These are phyloP conservation scores for Cynanchum wilfordii DNA, from an alignment of 257 asterid species.

Conservation along the genomic window DNA sequence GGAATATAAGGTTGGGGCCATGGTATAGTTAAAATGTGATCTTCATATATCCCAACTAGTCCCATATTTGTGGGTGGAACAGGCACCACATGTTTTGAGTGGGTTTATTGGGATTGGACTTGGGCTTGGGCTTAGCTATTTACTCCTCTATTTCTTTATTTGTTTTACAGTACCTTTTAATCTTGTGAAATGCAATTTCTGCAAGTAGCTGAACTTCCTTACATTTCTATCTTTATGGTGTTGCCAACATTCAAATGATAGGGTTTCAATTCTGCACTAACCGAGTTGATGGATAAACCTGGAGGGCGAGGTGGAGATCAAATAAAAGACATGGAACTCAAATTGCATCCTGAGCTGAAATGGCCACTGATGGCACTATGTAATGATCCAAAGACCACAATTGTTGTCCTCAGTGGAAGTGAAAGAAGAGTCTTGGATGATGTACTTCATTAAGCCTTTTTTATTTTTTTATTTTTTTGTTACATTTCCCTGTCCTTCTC, in stretches of 20 bases:
- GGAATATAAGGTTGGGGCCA: not conserved
- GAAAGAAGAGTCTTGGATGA: slow-evolving; percentile 67
- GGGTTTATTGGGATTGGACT: not conserved
- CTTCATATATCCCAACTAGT: not conserved
- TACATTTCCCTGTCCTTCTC: not conserved
- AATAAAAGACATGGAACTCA: slow-evolving; percentile 91
- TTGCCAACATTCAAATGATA: slow-evolving; percentile 18
- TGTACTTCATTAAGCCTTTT: slow-evolving; percentile 29
- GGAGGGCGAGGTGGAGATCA: slow-evolving; percentile 91
- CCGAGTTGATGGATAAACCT: slow-evolving; percentile 69
- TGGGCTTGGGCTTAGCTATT: not conserved
- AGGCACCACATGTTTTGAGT: not conserved
- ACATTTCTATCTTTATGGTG: no score
- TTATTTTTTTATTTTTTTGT: not conserved
- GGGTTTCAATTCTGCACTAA: slow-evolving; percentile 90
- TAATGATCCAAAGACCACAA: slow-evolving; percentile 74
- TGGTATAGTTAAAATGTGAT: not conserved
- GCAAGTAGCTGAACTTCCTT: not conserved
- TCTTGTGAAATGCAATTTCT: not conserved
- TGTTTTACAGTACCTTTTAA: not conserved
- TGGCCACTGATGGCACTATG: slow-evolving; percentile 62
- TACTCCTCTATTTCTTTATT: not conserved
- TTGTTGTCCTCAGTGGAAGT: slow-evolving; percentile 95
- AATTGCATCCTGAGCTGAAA: slow-evolving; percentile 78
- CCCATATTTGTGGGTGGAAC: not conserved